Evolutionary conservation across 495 filamentous ascomycete genomes (phyloP).

Genomic region (Talaromyces borbonicus): DNA sequence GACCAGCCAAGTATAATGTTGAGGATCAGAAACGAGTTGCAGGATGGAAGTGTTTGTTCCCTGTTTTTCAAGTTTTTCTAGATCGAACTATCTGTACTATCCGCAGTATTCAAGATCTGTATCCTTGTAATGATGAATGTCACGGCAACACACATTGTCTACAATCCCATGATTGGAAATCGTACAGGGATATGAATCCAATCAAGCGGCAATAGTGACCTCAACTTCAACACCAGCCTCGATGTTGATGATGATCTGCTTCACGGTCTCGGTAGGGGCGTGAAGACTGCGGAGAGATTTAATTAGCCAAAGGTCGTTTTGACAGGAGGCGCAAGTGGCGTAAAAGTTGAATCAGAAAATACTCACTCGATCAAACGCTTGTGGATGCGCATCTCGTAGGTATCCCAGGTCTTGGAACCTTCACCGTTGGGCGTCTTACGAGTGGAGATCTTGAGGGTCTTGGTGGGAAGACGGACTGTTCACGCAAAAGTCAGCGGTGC

Average conservation of each 20-base stretch:
- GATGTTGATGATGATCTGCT: constrained; percentile 99
- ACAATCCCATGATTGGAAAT: constrained; percentile 10
- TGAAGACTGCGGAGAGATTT: constrained; percentile 53
- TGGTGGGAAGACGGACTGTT: constrained; percentile 88
- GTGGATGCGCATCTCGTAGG: constrained; percentile 98
- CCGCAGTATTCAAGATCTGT: too few relatives aligned
- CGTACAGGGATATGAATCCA: background rate
- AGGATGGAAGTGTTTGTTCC: too few relatives aligned
- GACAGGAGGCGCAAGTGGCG: too few relatives aligned
- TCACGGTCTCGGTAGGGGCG: constrained; percentile 97
- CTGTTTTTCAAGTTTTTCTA: too few relatives aligned
- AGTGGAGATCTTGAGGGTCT: constrained; percentile 92
- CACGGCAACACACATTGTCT: too few relatives aligned
- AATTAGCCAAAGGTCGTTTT: constrained; percentile 7
- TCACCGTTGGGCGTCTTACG: constrained; percentile 97
- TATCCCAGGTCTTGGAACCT: constrained; percentile 99
- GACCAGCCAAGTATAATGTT: too few relatives aligned
- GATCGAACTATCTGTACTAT: too few relatives aligned
- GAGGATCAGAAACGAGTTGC: too few relatives aligned
- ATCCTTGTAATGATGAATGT: too few relatives aligned
- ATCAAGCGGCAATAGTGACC: constrained; percentile 97
- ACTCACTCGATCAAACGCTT: constrained; percentile 92
- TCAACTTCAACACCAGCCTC: constrained; percentile 99
- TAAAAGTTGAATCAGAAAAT: constrained; percentile 3
- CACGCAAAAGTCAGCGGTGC: background rate